Base-by-base conservation (phyloP, 129 eudicot species). In the Mikania micrantha region DNA sequence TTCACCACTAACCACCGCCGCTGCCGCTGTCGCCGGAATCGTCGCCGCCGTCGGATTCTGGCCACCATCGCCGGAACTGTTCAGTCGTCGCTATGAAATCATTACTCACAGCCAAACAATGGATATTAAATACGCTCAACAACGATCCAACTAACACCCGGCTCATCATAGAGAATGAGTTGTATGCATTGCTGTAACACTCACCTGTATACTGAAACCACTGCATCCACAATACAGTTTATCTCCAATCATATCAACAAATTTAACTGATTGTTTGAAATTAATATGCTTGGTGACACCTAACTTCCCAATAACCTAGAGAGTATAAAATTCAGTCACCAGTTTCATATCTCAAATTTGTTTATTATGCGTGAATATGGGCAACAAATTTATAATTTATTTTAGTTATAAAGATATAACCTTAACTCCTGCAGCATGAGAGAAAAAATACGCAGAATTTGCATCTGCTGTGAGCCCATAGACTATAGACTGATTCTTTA, bases 211-310 rank as follows among this genome's bases (percentile, higher is more conserved):
- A 58, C 79, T 78, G 79, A 62, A 83, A 76, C 84, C 83, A 66
- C 79, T 76, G 83, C 96, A 89, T 32, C 96, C 93, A 60, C 96
- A 89, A 36, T 83, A 89, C 60, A 89, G 75, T 73, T 77, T 89
- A 74, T 75, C 77, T 6, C 84, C 81, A 5, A 42, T 74, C 74
- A 85, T 68, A 44, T 85, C 82, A 7, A 89, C 67, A 67, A 93
- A 67, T 72, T 80, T 89, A 41, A 89, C 90, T 9, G 81, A 70
- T 79, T 83, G n/a, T n/a, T n/a, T n/a, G n/a, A n/a, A n/a, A n/a
- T n/a, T n/a, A n/a, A n/a, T n/a, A n/a, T n/a, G n/a, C 85, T 85
- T 78, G 9, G 75, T 73, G 16, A 69, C 82, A 25, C 96, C 93
- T 29, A 93, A 83, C 96, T 93, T 85, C 38, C 82, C 76, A 47